Evolutionary conservation across 2,329 filamentous ascomycete genomes (phyloP).

Genomic region (Dothiorella sarmentorum): DNA sequence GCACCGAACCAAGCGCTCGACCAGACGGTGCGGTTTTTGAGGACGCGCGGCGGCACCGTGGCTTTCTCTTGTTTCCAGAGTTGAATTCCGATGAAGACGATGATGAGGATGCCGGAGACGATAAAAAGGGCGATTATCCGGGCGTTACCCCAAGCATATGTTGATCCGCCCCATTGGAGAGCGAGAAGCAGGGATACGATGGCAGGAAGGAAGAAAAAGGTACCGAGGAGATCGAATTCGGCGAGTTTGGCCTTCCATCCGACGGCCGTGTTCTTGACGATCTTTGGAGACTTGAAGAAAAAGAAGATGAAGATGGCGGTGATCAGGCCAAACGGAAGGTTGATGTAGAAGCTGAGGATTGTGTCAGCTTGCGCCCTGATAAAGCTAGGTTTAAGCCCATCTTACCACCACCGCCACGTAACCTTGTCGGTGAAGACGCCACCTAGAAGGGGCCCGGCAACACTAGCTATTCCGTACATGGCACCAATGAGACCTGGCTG

Average conservation of each 20-base stretch:
- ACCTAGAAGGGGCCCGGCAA: slow-evolving; percentile 48
- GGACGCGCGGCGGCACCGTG: slow-evolving; percentile 37
- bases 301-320: slow-evolving; percentile 41
- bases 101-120: slow-evolving; percentile 42
- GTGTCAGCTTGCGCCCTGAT: neutral
- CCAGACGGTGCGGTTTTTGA: slow-evolving; percentile 45
- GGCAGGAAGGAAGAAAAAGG: slow-evolving; percentile 42
- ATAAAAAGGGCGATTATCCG: slow-evolving; percentile 48
- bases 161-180: slow-evolving; percentile 50
- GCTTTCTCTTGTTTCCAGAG: slow-evolving; percentile 44
- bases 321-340: slow-evolving; percentile 50
- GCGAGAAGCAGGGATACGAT: slow-evolving; percentile 49
- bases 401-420: slow-evolving; percentile 47
- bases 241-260: slow-evolving; percentile 38
- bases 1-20: slow-evolving; percentile 40
- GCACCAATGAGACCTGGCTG: slow-evolving; percentile 43
- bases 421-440: slow-evolving; percentile 46
- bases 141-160: slow-evolving; percentile 44
- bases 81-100: slow-evolving; percentile 43
- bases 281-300: slow-evolving; percentile 36
- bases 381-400: slow-evolving; percentile 21
- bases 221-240: slow-evolving; percentile 49
- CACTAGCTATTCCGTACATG: slow-evolving; percentile 49
- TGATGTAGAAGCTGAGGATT: slow-evolving; percentile 47
- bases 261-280: slow-evolving; percentile 31